Percentiles rank a stretch among this genome's conserved stretches.
Evolutionary conservation across 148 eudicot species (phyloP).

Genomic region (Amaranthus palmeri): DNA sequence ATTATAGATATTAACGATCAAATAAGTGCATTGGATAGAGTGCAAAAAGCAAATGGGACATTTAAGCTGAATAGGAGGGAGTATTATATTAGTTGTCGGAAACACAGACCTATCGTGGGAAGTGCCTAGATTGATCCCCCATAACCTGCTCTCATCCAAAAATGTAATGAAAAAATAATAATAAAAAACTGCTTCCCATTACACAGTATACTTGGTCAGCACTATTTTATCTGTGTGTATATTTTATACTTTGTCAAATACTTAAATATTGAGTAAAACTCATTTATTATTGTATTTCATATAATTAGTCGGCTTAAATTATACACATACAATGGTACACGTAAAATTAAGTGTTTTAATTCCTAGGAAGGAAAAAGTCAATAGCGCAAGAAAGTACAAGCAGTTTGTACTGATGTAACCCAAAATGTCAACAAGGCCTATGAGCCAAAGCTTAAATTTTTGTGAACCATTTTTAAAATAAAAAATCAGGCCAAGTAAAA

Average conservation of each 20-base stretch:
- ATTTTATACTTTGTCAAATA: conserved; percentile 12
- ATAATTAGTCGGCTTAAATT: conserved; percentile 19
- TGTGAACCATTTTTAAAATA: neutral
- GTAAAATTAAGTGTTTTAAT: conserved; percentile 7
- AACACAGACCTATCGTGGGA: neutral
- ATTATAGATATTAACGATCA: too few relatives aligned
- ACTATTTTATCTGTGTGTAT: neutral
- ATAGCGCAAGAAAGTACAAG: neutral
- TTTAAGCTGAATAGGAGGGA: too few relatives aligned
- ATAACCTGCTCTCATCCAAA: neutral
- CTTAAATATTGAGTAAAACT: neutral
- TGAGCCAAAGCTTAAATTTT: neutral
- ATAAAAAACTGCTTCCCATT: neutral
- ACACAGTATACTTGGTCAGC: neutral
- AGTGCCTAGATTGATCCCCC: conserved; percentile 2
- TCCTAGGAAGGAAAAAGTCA: conserved; percentile 4
- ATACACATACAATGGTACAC: conserved; percentile 14
- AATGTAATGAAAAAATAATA: neutral
- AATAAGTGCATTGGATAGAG: too few relatives aligned
- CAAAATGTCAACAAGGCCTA: conserved; percentile 15
- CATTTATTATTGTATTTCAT: neutral
- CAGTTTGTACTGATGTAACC: neutral
- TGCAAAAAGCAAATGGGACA: too few relatives aligned
- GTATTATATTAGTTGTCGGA: conserved; percentile 8
- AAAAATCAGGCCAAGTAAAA: neutral